Percentiles rank a stretch among this genome's conserved stretches.
Evolutionary conservation across 768 basidiomycete species (phyloP).

Genomic region (Pleurotus sapidus): DNA sequence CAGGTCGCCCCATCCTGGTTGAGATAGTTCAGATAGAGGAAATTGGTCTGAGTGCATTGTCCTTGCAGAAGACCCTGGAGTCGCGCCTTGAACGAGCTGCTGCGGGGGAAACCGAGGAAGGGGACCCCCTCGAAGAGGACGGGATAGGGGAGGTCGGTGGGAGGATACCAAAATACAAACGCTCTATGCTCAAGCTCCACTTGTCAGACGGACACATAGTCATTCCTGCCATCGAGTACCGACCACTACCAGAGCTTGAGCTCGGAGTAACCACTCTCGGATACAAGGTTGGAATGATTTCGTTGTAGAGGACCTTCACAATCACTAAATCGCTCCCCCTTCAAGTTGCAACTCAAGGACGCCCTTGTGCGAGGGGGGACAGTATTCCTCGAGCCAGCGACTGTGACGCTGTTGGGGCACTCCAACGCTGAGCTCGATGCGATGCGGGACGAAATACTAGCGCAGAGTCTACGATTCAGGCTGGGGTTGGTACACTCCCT

Average conservation of each 20-base stretch:
- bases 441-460: slow-evolving; percentile 56
- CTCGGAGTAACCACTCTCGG: slow-evolving; percentile 80
- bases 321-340: neutral
- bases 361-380: slow-evolving; percentile 67
- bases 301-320: neutral
- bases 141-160: slow-evolving; percentile 66
- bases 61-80: slow-evolving; percentile 62
- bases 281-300: slow-evolving; percentile 57
- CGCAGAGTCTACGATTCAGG: slow-evolving; percentile 54
- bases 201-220: slow-evolving; percentile 74
- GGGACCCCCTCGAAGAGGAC: slow-evolving; percentile 50
- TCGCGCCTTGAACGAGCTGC: slow-evolving; percentile 42
- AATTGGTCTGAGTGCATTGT: slow-evolving; percentile 81
- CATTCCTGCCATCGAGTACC: slow-evolving; percentile 79
- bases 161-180: slow-evolving; percentile 77
- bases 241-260: slow-evolving; percentile 56
- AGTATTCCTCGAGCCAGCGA: slow-evolving; percentile 73
- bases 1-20: slow-evolving; percentile 57
- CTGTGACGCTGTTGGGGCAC: slow-evolving; percentile 58
- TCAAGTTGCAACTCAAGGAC: slow-evolving; percentile 61
- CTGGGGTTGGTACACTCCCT: slow-evolving; percentile 53
- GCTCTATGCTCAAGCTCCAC: slow-evolving; percentile 74
- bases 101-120: slow-evolving; percentile 37
- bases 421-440: slow-evolving; percentile 63
- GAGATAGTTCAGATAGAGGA: slow-evolving; percentile 81